Percentiles rank a stretch among this genome's conserved stretches.
These are phyloP conservation scores for Thermomyces lanuginosus DNA, from an alignment of 2,329 filamentous ascomycete species.

Conservation along the genomic window DNA sequence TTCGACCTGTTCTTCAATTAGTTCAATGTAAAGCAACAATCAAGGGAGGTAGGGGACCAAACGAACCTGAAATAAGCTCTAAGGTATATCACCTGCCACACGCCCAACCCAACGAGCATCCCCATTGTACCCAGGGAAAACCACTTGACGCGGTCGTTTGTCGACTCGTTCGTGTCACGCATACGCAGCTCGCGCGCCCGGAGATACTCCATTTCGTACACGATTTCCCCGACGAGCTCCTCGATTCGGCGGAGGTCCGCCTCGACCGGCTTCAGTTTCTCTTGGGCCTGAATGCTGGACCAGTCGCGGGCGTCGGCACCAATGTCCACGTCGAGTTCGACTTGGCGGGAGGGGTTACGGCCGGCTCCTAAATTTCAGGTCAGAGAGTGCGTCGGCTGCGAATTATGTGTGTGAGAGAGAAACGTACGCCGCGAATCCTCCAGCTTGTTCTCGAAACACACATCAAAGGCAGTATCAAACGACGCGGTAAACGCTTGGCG, in stretches of 20 bases:
- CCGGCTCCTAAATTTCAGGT: conserved; percentile 18
- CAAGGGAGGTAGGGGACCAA: conserved; percentile 1
- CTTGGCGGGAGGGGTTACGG: conserved; percentile 44
- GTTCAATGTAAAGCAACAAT: neutral
- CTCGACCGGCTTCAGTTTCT: conserved; percentile 96
- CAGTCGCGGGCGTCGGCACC: conserved; percentile 96
- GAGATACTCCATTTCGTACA: conserved; percentile 92
- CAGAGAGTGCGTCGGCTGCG: too few species aligned
- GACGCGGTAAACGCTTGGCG: conserved; percentile 89
- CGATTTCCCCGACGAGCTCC: conserved; percentile 76
- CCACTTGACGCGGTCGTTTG: conserved; percentile 97
- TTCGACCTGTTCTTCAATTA: conserved; percentile 37
- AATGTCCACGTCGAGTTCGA: conserved; percentile 92
- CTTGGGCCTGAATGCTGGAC: conserved; percentile 85
- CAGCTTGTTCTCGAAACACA: conserved; percentile 84
- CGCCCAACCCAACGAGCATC: conserved; percentile 74
- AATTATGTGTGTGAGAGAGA: neutral
- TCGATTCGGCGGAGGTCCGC: conserved; percentile 85
- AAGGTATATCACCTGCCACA: conserved; percentile 95
- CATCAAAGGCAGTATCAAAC: conserved; percentile 81
- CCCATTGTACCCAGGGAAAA: conserved; percentile 90
- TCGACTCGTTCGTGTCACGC: conserved; percentile 97
- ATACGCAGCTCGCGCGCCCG: conserved; percentile 80
- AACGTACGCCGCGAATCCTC: conserved; percentile 41
- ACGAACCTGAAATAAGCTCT: conserved; percentile 78